Evolutionary conservation across 2,329 filamentous ascomycete species (phyloP).

Genomic region (Acrocalymma vagum): DNA sequence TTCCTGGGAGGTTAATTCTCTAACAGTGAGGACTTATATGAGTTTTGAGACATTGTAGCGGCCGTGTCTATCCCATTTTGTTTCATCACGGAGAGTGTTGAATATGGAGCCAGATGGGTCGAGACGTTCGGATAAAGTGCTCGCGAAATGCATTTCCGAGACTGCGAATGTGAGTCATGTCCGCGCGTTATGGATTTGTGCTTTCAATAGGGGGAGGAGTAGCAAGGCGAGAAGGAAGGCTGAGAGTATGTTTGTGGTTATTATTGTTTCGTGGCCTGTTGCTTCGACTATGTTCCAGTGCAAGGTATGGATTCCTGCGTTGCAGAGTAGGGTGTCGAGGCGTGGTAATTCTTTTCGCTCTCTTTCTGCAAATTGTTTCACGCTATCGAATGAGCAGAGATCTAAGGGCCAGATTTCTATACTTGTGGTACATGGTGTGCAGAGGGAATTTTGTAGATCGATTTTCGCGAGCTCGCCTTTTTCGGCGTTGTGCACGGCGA

Average conservation of each 20-base stretch:
- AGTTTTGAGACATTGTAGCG: constrained; percentile 35
- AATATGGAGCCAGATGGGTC: constrained; percentile 22
- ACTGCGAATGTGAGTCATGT: constrained; percentile 36
- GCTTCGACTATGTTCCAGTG: constrained; percentile 15
- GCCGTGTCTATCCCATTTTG: constrained; percentile 17
- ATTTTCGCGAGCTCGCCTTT: constrained; percentile 33
- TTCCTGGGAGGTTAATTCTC: constrained; percentile 29
- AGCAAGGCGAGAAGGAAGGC: constrained; percentile 29
- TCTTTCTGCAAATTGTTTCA: constrained; percentile 40
- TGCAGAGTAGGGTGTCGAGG: constrained; percentile 47
- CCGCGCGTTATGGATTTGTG: constrained; percentile 14
- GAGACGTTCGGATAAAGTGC: constrained; percentile 29
- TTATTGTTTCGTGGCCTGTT: constrained; percentile 25
- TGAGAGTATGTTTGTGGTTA: constrained; percentile 32
- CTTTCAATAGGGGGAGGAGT: constrained; percentile 37
- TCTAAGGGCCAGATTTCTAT: constrained; percentile 59
- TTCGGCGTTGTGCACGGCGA: constrained; percentile 26
- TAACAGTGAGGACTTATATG: constrained; percentile 31
- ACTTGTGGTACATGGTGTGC: too few species aligned
- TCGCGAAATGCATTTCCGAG: constrained; percentile 34
- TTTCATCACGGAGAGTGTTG: constrained; percentile 23
- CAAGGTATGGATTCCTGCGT: constrained; percentile 46
- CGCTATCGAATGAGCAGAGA: constrained; percentile 46
- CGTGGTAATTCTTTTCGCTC: constrained; percentile 25
- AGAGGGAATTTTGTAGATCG: constrained; percentile 16